Percentiles rank a stretch among this genome's conserved stretches.
These are phyloP conservation scores for Eucalyptus sp. DNA, from an alignment of 345 rosid genomes.

Conservation along the genomic window DNA sequence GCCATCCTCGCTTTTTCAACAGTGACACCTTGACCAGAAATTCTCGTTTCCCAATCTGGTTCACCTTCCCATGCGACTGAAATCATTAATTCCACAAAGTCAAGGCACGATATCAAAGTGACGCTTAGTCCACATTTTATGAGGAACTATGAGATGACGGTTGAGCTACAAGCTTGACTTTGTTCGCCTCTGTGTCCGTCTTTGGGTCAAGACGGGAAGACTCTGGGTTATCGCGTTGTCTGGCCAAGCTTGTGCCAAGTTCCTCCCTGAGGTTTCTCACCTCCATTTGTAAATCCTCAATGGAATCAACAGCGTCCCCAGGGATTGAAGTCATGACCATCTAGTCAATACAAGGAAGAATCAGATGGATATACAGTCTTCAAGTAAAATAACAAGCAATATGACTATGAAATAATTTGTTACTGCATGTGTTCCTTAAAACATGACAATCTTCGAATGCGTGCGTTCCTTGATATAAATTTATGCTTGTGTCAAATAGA, in stretches of 20 bases:
- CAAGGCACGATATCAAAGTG: background rate
- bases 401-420: background rate
- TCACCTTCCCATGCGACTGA: slow-evolving; percentile 49
- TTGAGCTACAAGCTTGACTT: background rate
- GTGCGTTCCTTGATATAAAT: background rate
- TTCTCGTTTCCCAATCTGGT: slow-evolving; percentile 29
- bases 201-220: background rate
- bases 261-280: slow-evolving; percentile 44
- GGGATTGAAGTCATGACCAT: slow-evolving; percentile 55
- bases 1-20: slow-evolving; percentile 40
- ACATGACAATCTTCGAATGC: background rate
- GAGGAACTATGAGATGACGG: background rate
- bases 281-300: slow-evolving; percentile 33
- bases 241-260: slow-evolving; percentile 10
- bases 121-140: background rate
- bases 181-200: slow-evolving; percentile 7
- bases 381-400: background rate
- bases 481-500: background rate
- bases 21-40: slow-evolving; percentile 37
- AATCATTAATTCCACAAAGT: background rate
- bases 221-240: background rate
- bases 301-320: slow-evolving; percentile 62
- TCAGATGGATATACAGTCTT: background rate
- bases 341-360: slow-evolving; percentile 16
- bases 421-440: background rate